These are phyloP conservation scores for Neofusicoccum ribis DNA, from an alignment of 2,329 filamentous ascomycete genomes.

Conservation along the genomic window DNA sequence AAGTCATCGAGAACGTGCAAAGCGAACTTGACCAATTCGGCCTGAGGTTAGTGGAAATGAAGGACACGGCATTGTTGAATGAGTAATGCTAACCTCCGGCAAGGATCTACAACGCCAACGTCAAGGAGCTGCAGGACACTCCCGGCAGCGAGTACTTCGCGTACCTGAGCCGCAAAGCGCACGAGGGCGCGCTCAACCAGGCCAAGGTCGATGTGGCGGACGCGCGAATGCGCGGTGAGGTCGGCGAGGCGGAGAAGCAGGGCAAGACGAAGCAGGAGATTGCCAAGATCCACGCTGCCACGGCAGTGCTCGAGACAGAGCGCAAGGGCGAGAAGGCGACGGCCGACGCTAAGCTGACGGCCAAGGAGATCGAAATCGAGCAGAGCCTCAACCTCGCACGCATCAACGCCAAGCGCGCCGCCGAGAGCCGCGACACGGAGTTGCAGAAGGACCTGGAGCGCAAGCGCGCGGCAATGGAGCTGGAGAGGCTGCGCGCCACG, in stretches of 20 bases:
- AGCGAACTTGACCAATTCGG: constrained; percentile 79
- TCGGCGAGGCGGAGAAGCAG: constrained; percentile 75
- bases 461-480: constrained; percentile 75
- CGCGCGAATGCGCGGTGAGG: constrained; percentile 64
- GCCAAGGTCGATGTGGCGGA: constrained; percentile 64
- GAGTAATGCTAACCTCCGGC: neutral
- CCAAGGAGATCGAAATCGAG: constrained; percentile 69
- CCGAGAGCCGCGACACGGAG: constrained; percentile 76
- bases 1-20: constrained; percentile 66
- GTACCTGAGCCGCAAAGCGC: constrained; percentile 77
- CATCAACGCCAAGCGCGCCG: constrained; percentile 70
- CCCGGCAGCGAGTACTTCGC: constrained; percentile 81
- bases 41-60: constrained; percentile 47
- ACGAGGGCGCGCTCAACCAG: constrained; percentile 82
- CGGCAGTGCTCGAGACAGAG: constrained; percentile 80
- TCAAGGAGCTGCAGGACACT: constrained; percentile 85
- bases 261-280: constrained; percentile 83
- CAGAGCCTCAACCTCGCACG: constrained; percentile 74
- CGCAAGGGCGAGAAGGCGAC: constrained; percentile 77
- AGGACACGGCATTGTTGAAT: neutral
- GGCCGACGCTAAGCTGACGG: constrained; percentile 75
- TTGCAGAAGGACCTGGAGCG: constrained; percentile 75
- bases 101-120: constrained; percentile 70
- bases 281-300: constrained; percentile 84
- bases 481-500: constrained; percentile 74